Percentiles rank a stretch among this genome's conserved stretches.
Conservation (phyloP, 2,329 filamentous ascomycete species). For the Monilinia laxa region DNA sequence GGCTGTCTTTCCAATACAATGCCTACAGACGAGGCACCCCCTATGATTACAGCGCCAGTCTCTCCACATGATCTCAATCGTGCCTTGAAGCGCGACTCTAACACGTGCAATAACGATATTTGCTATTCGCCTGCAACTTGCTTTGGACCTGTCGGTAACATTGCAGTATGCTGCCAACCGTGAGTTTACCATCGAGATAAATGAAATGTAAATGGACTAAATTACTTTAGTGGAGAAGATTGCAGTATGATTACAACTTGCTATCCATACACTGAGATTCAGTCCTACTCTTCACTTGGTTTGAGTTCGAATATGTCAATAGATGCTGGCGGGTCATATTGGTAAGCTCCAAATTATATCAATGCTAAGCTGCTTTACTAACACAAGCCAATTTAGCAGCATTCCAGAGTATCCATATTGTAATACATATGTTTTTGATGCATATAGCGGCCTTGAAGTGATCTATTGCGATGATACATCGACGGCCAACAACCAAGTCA, state of each 20-base stretch:
- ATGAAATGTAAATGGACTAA: not conserved
- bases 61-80: not conserved
- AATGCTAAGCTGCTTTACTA: not conserved
- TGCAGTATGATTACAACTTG: not conserved
- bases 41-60: slow-evolving; percentile 4
- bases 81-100: not conserved
- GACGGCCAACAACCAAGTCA: not conserved
- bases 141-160: not conserved
- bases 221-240: not conserved
- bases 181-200: not conserved
- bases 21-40: not conserved
- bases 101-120: not conserved
- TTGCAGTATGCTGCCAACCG: slow-evolving; percentile 4
- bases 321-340: not conserved
- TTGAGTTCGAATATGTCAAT: not conserved
- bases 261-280: not conserved
- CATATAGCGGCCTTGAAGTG: not conserved
- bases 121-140: slow-evolving; percentile 3
- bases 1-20: not conserved
- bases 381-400: not conserved
- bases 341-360: not conserved
- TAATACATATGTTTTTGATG: not conserved
- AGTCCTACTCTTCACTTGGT: not conserved
- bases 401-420: not conserved
- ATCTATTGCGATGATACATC: not conserved